phyloP scores from a whole-genome alignment of 352 stramenopile genomes.

The Aphanomyces invadans region DNA sequence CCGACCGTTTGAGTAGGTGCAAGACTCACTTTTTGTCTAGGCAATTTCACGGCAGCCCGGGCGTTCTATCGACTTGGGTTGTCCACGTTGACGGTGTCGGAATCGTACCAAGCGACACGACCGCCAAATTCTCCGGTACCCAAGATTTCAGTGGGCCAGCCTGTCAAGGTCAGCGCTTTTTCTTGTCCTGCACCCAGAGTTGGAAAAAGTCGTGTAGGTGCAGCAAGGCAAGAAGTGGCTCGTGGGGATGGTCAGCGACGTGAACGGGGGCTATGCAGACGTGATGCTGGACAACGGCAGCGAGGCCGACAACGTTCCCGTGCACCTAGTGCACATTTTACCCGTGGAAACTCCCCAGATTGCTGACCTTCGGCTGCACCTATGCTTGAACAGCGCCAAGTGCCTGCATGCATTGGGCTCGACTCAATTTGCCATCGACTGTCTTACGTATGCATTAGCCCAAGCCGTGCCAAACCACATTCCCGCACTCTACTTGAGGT shows the following conservation, averaged over 20 bases:
- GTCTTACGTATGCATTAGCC: slow-evolving; percentile 47
- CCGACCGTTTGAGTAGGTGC: not conserved
- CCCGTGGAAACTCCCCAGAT: slow-evolving; percentile 44
- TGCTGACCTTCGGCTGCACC: slow-evolving; percentile 48
- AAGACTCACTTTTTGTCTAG: slow-evolving; percentile 1
- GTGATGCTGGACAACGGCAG: slow-evolving; percentile 52
- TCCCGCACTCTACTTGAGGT: slow-evolving; percentile 60
- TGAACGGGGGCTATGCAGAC: slow-evolving; percentile 41
- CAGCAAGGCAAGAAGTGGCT: slow-evolving; percentile 27
- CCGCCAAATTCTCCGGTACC: not conserved
- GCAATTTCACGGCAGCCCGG: slow-evolving; percentile 15
- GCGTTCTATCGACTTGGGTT: slow-evolving; percentile 15
- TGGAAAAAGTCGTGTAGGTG: slow-evolving; percentile 6
- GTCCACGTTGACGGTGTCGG: slow-evolving; percentile 13
- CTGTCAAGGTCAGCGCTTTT: slow-evolving; percentile 4
- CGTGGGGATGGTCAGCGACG: slow-evolving; percentile 58
- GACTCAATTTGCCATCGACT: slow-evolving; percentile 47
- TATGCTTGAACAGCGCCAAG: slow-evolving; percentile 80
- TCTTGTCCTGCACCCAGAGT: not conserved
- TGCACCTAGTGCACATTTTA: slow-evolving; percentile 46
- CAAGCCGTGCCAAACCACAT: slow-evolving; percentile 36
- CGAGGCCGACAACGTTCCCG: slow-evolving; percentile 43
- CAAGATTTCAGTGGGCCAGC: not conserved
- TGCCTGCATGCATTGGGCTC: slow-evolving; percentile 46
- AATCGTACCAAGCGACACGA: not conserved